Evolutionary conservation across 163 green algal genomes (phyloP), one percentile per base, ranked within the genome.

Genomic region (Scenedesmus sp.): DNA sequence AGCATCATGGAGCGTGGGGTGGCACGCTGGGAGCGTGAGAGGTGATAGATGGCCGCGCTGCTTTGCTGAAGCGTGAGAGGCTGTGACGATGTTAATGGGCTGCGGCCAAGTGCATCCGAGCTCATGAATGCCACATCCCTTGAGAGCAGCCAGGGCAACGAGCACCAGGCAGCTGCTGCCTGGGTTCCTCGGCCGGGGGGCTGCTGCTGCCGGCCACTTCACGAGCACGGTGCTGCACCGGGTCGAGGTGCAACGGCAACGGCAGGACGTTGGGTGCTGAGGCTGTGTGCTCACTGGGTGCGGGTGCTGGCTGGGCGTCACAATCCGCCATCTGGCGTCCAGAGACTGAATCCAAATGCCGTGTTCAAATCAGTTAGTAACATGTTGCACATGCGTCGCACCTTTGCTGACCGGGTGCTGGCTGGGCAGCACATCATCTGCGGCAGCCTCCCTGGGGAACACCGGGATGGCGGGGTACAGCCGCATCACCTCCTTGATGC

Each of bases 401-500:
- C 91, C 88, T 30, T 89, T 49, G 44, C 53, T 88, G 30, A 98
- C 87, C 9, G 81, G 81, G 90, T 97, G 94, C 0, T 96, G 96
- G 20, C 81, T 95, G 43, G 96, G 96, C 86, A 98, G 93, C 20
- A 87, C 65, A 89, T 98, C 96, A 33, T 90, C 90, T 1, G 68
- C 70, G 15, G 86, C 81, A 1, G 95, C 96, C 85, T 97, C 83
- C 10, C 96, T 92, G 0, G 96, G 96, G 86, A 98, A 97, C 30
- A 98, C 91, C 0, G 96, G 96, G 83, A 98, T 97, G 80, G 96
- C 95, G 0, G 96, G 96, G 92, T 97, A 97, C 87, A 98, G 91
- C 12, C 96, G 94, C 87, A 98, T 90, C 72, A 90, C 89, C 92
- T 98, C 96, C 88, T 97, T 97, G 61, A 92, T 88, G 81, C 91